Conservation (phyloP, 1,284 basidiomycete genomes). For the Cerioporus squamosus region DNA sequence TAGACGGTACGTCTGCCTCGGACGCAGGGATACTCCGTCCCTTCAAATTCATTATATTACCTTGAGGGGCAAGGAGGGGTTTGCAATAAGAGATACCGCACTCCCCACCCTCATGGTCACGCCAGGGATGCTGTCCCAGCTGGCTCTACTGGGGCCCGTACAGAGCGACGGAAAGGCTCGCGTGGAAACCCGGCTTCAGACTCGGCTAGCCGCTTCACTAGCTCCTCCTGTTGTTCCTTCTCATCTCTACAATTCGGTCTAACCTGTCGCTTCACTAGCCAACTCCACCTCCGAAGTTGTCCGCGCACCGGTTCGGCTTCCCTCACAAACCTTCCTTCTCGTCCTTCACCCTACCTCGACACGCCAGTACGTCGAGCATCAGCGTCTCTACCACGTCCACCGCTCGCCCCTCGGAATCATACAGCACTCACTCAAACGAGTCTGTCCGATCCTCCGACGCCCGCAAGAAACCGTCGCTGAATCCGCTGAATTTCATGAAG, state of each 20-base stretch:
- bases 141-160: no score
- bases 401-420: constrained; percentile 26
- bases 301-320: constrained; percentile 25
- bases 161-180: no score
- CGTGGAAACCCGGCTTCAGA: no score
- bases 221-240: no score
- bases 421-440: constrained; percentile 26
- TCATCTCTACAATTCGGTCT: background rate
- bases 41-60: no score
- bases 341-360: constrained; percentile 28
- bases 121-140: no score
- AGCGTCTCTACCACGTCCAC: constrained; percentile 23
- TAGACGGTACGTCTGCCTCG: no score
- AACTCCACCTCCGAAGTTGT: constrained; percentile 30
- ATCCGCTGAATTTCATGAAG: constrained; percentile 34
- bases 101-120: no score
- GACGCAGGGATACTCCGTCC: no score
- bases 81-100: no score
- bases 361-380: constrained; percentile 28
- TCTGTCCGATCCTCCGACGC: constrained; percentile 23
- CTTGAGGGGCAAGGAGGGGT: no score
- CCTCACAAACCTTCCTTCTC: constrained; percentile 28
- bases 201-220: no score
- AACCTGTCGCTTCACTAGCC: constrained; percentile 17
- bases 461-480: constrained; percentile 27